phyloP scores from a whole-genome alignment of 495 filamentous ascomycete genomes.

The Xylaria curta region DNA sequence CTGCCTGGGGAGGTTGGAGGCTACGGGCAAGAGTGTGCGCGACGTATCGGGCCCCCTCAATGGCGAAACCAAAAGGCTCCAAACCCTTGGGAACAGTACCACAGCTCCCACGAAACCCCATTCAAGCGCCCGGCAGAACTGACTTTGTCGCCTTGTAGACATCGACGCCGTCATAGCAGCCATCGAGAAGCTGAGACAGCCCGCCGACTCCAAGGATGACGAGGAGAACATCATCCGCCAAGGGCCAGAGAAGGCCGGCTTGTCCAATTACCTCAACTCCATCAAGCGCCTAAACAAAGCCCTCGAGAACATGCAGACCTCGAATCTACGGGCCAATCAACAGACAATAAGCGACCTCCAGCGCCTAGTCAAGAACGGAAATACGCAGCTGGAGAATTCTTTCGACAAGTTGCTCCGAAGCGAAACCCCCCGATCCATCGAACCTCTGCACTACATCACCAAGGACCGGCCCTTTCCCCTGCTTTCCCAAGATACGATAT shows the following conservation, averaged over 20 bases:
- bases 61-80: conserved; percentile 88
- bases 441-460: conserved; percentile 92
- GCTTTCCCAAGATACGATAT: conserved; percentile 57
- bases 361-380: conserved; percentile 76
- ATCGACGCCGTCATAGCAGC: conserved; percentile 85
- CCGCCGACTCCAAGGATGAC: conserved; percentile 82
- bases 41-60: conserved; percentile 92
- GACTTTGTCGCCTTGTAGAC: conserved; percentile 52
- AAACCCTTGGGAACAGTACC: conserved; percentile 77
- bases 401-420: conserved; percentile 73
- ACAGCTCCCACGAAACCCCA: not conserved
- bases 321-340: conserved; percentile 90
- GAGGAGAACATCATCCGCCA: conserved; percentile 91
- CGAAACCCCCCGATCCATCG: conserved; percentile 75
- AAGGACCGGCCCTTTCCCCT: conserved; percentile 68
- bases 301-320: conserved; percentile 77
- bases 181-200: conserved; percentile 86
- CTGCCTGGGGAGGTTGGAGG: conserved; percentile 82
- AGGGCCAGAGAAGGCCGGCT: conserved; percentile 78
- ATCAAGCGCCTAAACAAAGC: conserved; percentile 87
- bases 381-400: conserved; percentile 78
- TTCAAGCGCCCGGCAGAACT: conserved; percentile 10
- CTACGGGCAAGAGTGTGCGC: conserved; percentile 85
- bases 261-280: conserved; percentile 86
- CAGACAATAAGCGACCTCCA: conserved; percentile 83